Evolutionary conservation across 331 rosid species (phyloP).

Genomic region (Malus hybrid): DNA sequence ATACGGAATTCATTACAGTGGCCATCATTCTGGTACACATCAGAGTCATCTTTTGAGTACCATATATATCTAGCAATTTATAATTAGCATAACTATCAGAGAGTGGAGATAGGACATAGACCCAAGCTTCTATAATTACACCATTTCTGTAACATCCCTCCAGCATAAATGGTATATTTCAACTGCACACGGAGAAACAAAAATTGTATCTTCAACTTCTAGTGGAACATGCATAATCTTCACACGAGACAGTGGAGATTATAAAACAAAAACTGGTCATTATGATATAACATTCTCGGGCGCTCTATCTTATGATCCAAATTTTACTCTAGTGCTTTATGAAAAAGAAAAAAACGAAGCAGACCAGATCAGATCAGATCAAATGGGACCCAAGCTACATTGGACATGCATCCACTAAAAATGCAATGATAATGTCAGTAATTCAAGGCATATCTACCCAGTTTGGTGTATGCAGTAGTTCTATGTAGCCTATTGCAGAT

Average conservation of each 20-base stretch:
- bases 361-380: not conserved
- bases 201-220: too few species aligned
- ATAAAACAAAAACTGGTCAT: not conserved
- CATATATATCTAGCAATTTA: not conserved
- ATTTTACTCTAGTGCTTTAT: not conserved
- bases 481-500: not conserved
- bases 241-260: not conserved
- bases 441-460: not conserved
- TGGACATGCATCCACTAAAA: not conserved
- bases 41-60: conserved; percentile 2
- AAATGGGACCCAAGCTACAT: not conserved
- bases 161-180: too few species aligned
- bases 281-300: not conserved
- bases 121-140: not conserved
- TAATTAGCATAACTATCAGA: not conserved
- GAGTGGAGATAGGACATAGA: not conserved
- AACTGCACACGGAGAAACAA: too few species aligned
- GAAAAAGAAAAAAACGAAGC: not conserved
- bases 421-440: not conserved
- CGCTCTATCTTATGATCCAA: not conserved
- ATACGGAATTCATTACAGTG: conserved; percentile 85
- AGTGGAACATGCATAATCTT: not conserved
- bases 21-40: conserved; percentile 79
- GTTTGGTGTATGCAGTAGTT: not conserved
- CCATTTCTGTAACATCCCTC: too few species aligned